phyloP scores from a whole-genome alignment of 2,329 filamentous ascomycete species.

The Fusarium keratoplasticum region DNA sequence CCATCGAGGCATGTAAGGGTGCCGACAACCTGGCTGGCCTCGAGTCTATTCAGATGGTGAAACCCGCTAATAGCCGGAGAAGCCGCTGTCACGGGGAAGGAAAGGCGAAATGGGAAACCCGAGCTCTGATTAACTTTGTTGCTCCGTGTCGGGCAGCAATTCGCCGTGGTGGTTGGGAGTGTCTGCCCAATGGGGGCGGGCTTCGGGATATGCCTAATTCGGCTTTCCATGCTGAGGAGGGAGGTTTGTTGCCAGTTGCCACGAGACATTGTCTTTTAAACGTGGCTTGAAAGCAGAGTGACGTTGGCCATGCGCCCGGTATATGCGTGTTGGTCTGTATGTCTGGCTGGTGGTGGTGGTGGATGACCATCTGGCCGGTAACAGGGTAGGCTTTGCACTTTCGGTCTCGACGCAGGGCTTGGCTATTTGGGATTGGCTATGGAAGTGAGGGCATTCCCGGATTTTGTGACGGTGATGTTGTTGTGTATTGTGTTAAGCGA shows the following conservation, averaged over 20 bases:
- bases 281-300: background rate
- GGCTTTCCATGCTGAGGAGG: background rate
- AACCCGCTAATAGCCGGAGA: background rate
- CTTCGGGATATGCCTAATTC: background rate
- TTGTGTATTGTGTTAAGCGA: background rate
- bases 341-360: background rate
- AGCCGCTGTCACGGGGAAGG: background rate
- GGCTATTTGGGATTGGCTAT: background rate
- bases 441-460: background rate
- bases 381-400: background rate
- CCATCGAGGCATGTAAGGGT: background rate
- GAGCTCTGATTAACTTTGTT: background rate
- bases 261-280: background rate
- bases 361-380: background rate
- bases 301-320: background rate
- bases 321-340: background rate
- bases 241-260: background rate
- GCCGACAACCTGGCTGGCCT: background rate
- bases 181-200: background rate
- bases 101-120: background rate
- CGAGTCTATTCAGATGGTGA: background rate
- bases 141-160: background rate
- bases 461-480: background rate
- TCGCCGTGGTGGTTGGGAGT: background rate
- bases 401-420: background rate